phyloP scores from a whole-genome alignment of 2,329 filamentous ascomycete species.

The Curvularia lunata region DNA sequence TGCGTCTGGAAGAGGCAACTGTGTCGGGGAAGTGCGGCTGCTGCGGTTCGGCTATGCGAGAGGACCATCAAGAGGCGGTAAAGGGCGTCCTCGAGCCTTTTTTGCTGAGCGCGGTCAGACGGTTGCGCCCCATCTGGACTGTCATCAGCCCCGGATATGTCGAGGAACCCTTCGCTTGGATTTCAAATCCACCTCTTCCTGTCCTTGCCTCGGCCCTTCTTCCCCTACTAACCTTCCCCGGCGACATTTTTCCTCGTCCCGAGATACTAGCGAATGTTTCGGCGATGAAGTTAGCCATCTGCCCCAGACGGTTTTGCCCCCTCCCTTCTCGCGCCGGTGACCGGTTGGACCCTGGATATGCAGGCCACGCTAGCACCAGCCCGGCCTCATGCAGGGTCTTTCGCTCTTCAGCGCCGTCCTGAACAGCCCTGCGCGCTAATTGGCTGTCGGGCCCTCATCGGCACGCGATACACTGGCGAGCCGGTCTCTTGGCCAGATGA shows the following conservation, averaged over 20 bases:
- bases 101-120: neutral
- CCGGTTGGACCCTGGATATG: constrained; percentile 12
- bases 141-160: neutral
- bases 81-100: neutral
- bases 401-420: no score
- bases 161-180: neutral
- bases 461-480: neutral
- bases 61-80: neutral
- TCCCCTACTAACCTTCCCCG: neutral
- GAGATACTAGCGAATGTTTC: neutral
- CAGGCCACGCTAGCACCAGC: constrained; percentile 1
- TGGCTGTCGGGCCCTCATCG: neutral
- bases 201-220: neutral
- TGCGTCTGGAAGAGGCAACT: constrained; percentile 1
- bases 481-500: neutral
- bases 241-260: neutral
- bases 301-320: constrained; percentile 3
- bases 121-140: neutral
- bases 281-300: neutral
- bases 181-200: neutral
- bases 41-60: constrained; percentile 2
- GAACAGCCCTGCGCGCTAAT: neutral
- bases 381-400: constrained; percentile 12
- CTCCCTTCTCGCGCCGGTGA: constrained; percentile 1
- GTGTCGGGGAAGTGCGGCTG: constrained; percentile 2